Evolutionary conservation across 2,329 filamentous ascomycete species (phyloP).

Genomic region (Coniella lustricola): DNA sequence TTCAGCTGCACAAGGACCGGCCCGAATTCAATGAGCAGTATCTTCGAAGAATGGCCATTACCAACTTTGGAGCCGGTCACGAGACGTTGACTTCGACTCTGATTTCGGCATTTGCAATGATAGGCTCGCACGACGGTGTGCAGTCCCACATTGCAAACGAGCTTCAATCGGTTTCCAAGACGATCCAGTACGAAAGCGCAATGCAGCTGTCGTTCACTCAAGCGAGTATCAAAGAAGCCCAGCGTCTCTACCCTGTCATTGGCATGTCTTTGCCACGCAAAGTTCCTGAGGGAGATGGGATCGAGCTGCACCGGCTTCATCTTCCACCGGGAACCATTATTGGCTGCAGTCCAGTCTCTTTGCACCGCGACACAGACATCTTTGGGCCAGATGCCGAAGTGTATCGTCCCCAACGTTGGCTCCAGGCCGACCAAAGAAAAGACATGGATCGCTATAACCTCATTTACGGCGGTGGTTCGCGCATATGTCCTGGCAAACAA

Average conservation of each 20-base stretch:
- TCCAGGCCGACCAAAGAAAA: constrained; percentile 26
- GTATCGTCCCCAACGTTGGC: constrained; percentile 44
- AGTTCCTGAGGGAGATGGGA: constrained; percentile 29
- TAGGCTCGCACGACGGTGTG: constrained; percentile 31
- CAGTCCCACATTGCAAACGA: constrained; percentile 27
- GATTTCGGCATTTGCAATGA: constrained; percentile 40
- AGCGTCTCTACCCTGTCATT: constrained; percentile 44
- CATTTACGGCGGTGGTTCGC: constrained; percentile 44
- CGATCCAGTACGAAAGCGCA: constrained; percentile 21
- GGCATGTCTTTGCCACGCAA: constrained; percentile 43
- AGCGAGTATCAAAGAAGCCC: constrained; percentile 44
- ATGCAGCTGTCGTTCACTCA: constrained; percentile 29
- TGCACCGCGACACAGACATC: constrained; percentile 43
- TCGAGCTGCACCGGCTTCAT: constrained; percentile 31
- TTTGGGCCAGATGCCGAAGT: constrained; percentile 39
- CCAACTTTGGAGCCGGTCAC: constrained; percentile 50
- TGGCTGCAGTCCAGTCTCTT: constrained; percentile 41
- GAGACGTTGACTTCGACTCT: constrained; percentile 48
- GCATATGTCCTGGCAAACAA: constrained; percentile 43
- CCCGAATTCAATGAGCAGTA: constrained; percentile 41
- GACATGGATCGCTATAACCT: constrained; percentile 42
- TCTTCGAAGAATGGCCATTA: constrained; percentile 44
- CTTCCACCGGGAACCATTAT: constrained; percentile 41
- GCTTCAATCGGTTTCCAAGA: constrained; percentile 18
- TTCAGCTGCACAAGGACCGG: constrained; percentile 37